Percentiles rank a stretch among this genome's conserved stretches.
phyloP scores from a whole-genome alignment of 371 early-diverging fungal genomes.

The Lichtheimia ramosa region DNA sequence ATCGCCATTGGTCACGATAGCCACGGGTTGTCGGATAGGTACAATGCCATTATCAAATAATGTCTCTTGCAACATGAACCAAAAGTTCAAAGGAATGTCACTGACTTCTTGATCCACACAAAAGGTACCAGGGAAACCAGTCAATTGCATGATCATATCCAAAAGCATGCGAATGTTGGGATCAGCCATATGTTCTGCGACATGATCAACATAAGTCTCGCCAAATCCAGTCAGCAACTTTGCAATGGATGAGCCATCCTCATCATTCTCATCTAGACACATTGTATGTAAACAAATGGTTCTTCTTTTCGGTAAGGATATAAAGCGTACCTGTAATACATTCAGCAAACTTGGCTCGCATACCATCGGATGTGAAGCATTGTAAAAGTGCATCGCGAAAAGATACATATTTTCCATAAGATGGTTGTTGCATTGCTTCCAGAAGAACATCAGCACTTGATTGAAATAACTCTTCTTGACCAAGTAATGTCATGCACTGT shows the following conservation, averaged over 20 bases:
- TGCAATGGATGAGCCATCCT: constrained; percentile 55
- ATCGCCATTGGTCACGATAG: constrained; percentile 10
- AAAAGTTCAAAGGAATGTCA: constrained; percentile 72
- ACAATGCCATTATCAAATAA: constrained; percentile 45
- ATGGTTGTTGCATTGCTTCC: constrained; percentile 52
- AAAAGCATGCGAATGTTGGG: constrained; percentile 50
- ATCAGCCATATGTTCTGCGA: constrained; percentile 47
- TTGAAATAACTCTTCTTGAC: constrained; percentile 48
- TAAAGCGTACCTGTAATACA: constrained; percentile 41
- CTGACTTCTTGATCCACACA: constrained; percentile 73
- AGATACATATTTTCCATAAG: constrained; percentile 33
- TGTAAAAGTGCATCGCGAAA: constrained; percentile 54
- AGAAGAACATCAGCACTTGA: constrained; percentile 53
- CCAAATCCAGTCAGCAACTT: constrained; percentile 68
- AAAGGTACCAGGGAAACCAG: constrained; percentile 70
- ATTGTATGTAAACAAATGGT: background rate
- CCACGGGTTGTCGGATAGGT: constrained; percentile 20
- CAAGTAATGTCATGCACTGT: constrained; percentile 38
- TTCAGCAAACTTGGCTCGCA: constrained; percentile 40
- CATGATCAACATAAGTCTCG: constrained; percentile 67
- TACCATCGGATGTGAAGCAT: constrained; percentile 57
- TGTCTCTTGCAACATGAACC: constrained; percentile 74
- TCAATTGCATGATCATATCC: constrained; percentile 68
- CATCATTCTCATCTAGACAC: constrained; percentile 52
- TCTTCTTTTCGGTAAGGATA: too few relatives aligned